These are phyloP conservation scores for Linum lewisii DNA, from an alignment of 345 rosid species.

Conservation along the genomic window DNA sequence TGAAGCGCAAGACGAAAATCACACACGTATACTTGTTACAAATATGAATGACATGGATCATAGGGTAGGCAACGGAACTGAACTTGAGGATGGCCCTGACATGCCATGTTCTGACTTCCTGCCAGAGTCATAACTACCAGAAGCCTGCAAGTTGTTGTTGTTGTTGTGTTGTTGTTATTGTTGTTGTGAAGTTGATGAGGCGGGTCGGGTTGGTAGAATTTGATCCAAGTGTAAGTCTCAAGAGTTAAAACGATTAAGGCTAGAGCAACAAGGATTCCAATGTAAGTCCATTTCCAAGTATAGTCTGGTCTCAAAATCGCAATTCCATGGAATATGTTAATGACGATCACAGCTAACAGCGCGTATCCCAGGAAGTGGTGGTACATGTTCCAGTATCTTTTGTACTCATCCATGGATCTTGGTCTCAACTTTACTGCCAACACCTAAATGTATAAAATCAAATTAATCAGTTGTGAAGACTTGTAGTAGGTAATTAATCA, in stretches of 20 bases:
- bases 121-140: background rate
- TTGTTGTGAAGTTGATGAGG: background rate
- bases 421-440: constrained; percentile 37
- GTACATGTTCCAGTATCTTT: constrained; percentile 48
- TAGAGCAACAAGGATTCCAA: constrained; percentile 24
- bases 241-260: constrained; percentile 14
- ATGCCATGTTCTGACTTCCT: background rate
- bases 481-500: background rate
- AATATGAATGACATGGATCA: background rate
- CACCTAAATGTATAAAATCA: constrained; percentile 20
- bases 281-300: constrained; percentile 32
- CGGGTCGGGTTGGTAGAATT: constrained; percentile 8
- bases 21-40: no score
- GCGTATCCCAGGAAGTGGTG: constrained; percentile 45
- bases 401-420: constrained; percentile 15
- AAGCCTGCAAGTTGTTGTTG: background rate
- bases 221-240: constrained; percentile 36
- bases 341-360: constrained; percentile 27
- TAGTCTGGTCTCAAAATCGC: constrained; percentile 25
- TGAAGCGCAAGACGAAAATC: no score
- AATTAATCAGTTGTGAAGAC: background rate
- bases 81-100: background rate
- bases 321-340: constrained; percentile 40
- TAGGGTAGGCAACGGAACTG: background rate
- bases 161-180: background rate